These are phyloP conservation scores for Elongisporangium senticosum DNA, from an alignment of 352 stramenopile species.

Conservation along the genomic window DNA sequence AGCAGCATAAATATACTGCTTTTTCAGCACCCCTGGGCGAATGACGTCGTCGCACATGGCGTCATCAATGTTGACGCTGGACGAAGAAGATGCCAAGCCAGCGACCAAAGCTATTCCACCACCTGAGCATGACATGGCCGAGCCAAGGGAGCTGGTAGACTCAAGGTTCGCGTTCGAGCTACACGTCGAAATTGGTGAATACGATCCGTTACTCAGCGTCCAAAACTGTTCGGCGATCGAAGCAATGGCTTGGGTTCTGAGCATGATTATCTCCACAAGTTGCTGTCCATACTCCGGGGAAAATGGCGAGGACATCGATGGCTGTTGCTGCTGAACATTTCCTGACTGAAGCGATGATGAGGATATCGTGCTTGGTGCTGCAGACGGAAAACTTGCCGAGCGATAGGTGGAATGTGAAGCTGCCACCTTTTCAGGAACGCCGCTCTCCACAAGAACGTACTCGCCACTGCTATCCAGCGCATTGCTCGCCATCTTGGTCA, in stretches of 20 bases:
- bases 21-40: conserved; percentile 23
- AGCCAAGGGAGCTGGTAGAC: conserved; percentile 55
- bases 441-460: conserved; percentile 58
- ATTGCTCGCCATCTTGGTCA: conserved; percentile 14
- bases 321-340: conserved; percentile 3
- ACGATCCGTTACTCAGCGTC: conserved; percentile 28
- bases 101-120: conserved; percentile 22
- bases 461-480: conserved; percentile 53
- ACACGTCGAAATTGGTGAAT: conserved; percentile 15
- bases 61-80: conserved; percentile 18
- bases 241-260: conserved; percentile 58
- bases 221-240: conserved; percentile 60
- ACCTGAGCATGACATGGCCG: conserved; percentile 38
- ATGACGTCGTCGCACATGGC: conserved; percentile 24
- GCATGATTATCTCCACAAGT: conserved; percentile 55
- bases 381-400: no score
- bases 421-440: conserved; percentile 19
- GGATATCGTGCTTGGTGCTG: no score
- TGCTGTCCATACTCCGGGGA: conserved; percentile 49
- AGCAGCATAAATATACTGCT: conserved; percentile 52
- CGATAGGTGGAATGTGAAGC: not conserved
- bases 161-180: conserved; percentile 33
- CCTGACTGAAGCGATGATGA: not conserved
- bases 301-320: conserved; percentile 10
- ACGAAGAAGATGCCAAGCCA: conserved; percentile 11